A percentile compares a stretch with the other conserved stretches of the same genome.
These are phyloP conservation scores for Inga leiocalycina DNA, from an alignment of 306 rosid species.

Conservation along the genomic window DNA sequence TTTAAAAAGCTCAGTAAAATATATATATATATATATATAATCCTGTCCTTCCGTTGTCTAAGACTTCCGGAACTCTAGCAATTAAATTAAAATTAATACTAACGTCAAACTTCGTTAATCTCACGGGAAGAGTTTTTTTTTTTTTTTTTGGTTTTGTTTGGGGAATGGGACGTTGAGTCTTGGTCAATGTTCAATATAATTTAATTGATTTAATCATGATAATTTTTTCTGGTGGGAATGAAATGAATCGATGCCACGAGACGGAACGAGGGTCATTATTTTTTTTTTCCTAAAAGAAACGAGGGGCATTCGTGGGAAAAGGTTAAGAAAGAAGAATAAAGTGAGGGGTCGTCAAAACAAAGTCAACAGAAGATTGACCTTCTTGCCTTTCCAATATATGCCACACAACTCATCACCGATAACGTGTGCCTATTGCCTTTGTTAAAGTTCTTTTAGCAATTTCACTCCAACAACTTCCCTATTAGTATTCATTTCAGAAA, in stretches of 20 bases:
- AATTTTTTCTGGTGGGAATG: not conserved
- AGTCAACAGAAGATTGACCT: slow-evolving; percentile 24
- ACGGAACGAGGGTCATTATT: not conserved
- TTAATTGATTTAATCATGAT: not conserved
- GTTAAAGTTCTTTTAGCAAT: too few relatives aligned
- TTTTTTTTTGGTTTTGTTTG: not conserved
- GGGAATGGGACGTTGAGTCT: not conserved
- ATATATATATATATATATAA: too few relatives aligned
- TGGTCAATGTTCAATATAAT: not conserved
- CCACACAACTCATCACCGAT: not conserved
- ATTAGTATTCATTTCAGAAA: too few relatives aligned
- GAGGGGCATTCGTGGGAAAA: slow-evolving; percentile 6
- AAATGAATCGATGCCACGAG: not conserved
- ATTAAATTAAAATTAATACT: too few relatives aligned
- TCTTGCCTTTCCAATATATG: not conserved
- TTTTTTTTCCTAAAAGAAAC: not conserved
- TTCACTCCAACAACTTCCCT: too few relatives aligned
- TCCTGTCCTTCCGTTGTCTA: not conserved
- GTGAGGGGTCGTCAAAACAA: slow-evolving; percentile 30
- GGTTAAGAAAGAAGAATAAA: not conserved
- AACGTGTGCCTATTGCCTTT: not conserved
- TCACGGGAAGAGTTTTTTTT: not conserved
- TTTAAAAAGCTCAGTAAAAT: too few relatives aligned
- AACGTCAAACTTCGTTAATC: not conserved
- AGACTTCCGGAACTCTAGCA: not conserved